These are phyloP conservation scores for Cystoderma amianthinum DNA, from an alignment of 768 basidiomycete genomes.

Conservation along the genomic window DNA sequence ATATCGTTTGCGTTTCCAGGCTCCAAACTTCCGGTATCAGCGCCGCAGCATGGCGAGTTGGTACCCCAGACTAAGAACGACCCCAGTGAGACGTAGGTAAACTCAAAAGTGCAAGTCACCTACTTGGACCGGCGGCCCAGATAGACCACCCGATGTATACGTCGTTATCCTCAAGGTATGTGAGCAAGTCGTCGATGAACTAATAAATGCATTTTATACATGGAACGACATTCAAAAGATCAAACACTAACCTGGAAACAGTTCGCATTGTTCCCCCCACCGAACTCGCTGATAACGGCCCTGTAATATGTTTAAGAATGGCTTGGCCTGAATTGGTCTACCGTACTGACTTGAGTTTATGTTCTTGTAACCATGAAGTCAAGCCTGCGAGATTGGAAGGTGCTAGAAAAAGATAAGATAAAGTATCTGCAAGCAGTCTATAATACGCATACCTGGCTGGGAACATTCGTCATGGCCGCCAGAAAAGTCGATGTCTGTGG, in stretches of 20 bases:
- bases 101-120: conserved; percentile 6
- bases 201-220: conserved; percentile 1
- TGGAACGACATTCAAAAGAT: neutral
- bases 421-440: neutral
- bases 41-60: conserved; percentile 32
- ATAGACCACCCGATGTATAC: conserved; percentile 41
- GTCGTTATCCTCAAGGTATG: conserved; percentile 31
- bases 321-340: too few relatives aligned
- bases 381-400: conserved; percentile 34
- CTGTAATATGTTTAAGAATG: conserved; percentile 11
- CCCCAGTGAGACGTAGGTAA: neutral
- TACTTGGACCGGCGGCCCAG: conserved; percentile 42
- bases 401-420: conserved; percentile 7
- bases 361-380: conserved; percentile 33
- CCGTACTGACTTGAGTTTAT: conserved; percentile 29
- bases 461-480: conserved; percentile 33
- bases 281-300: conserved; percentile 38
- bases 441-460: conserved; percentile 25
- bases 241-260: conserved; percentile 25
- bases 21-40: conserved; percentile 35
- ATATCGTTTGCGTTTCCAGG: conserved; percentile 29
- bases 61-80: conserved; percentile 33
- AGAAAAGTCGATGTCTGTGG: conserved; percentile 38
- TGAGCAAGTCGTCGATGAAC: conserved; percentile 31
- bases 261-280: conserved; percentile 33